Base-by-base conservation (phyloP, 305 asterid genomes). In the Withania somnifera region DNA sequence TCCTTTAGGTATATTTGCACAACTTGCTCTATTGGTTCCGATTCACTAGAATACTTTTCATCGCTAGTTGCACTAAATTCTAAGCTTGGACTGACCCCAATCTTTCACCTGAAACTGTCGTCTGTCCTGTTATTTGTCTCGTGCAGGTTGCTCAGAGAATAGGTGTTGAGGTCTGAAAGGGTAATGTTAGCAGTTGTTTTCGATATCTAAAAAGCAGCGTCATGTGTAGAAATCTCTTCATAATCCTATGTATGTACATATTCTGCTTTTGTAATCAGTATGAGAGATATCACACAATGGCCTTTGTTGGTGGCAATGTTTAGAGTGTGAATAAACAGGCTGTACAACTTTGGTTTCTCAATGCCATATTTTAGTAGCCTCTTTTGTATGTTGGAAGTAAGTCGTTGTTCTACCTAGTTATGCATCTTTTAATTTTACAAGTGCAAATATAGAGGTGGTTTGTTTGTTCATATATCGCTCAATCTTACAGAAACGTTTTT, bases 91-190 rank as follows among this genome's bases (percentile, higher is more conserved):
- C 26, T 78, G 5, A 36, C 11, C 32, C 11, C 32, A 64, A 50
- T 61, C 63, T 52, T 34, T 64, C 6, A 2, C 32, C 5, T 14
- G 32, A 36, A n/a, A 45, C 32, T 24, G 38, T 71, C 9, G 57
- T 13, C 4, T 47, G 17, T 45, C 24, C 17, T 50, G 26, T 15
- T 8, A 14, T 26, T 40, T 82, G 82, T 11, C 50, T 28, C 61
- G 76, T 83, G 87, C 93, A 96, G 98, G 97, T 96, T 88, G 97
- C 99, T 77, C 91, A 92, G 80, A 91, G 97, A 84, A 96, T 96
- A 54, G 99, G 99, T 64, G 91, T 96, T 78, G 86, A 87, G 78
- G 94, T 94, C 47, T 94, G 90, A 92, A 71, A 69, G 61, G 42
- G 34, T 56, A 14, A 7, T 73, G 22, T 47, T 40, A 20, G 42